Percentiles rank a stretch among this genome's conserved stretches.
These are phyloP conservation scores for Zychaea mexicana DNA, from an alignment of 371 early-diverging fungal genomes.

Conservation along the genomic window DNA sequence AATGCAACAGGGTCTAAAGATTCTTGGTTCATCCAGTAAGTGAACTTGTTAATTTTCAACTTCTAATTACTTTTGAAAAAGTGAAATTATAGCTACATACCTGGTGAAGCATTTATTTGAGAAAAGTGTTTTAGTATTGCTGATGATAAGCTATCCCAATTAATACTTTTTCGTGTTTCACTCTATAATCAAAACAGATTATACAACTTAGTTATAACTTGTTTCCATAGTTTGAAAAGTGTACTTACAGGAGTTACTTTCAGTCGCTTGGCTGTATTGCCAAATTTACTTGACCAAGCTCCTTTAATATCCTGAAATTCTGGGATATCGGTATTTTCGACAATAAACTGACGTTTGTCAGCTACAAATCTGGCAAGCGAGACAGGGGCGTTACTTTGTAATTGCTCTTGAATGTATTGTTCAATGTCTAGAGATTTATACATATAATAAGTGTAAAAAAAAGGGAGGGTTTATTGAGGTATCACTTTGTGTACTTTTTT, in stretches of 20 bases:
- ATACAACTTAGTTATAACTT: not conserved
- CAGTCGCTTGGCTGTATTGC: not conserved
- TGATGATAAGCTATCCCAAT: not conserved
- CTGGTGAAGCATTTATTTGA: not conserved
- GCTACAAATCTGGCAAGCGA: not conserved
- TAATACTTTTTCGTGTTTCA: not conserved
- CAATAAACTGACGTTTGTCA: not conserved
- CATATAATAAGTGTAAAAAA: not conserved
- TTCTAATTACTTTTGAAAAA: not conserved
- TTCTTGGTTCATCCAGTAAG: not conserved
- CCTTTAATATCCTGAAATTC: not conserved
- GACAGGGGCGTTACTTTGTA: not conserved
- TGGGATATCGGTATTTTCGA: not conserved
- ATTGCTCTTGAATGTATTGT: conserved; percentile 1
- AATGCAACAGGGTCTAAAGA: not conserved
- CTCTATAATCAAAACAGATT: not conserved
- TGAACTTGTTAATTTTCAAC: not conserved
- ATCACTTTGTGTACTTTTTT: too few relatives aligned
- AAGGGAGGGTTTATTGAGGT: not conserved
- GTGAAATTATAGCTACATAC: not conserved
- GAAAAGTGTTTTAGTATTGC: not conserved
- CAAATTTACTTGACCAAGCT: not conserved
- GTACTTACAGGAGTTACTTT: not conserved
- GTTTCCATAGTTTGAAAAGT: not conserved
- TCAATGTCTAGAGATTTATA: not conserved